Percentiles rank a stretch among this genome's conserved stretches.
Conservation (phyloP, 257 asterid genomes). For the Scutellaria minor region DNA sequence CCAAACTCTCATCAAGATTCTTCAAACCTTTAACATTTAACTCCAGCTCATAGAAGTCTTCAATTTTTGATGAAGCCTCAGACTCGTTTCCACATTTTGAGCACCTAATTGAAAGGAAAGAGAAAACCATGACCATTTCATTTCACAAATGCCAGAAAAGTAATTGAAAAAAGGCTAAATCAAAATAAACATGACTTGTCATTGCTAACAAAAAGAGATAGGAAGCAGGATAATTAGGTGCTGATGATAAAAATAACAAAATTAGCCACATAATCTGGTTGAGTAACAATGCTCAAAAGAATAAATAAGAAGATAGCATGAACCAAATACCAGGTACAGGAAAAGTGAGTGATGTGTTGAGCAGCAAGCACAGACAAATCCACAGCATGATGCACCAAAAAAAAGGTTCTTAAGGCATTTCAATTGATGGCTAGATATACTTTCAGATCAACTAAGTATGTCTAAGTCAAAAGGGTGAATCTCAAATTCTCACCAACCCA, state of each 20-base stretch:
- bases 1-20: slow-evolving; percentile 84
- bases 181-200: slow-evolving; percentile 4
- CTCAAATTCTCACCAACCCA: slow-evolving; percentile 2
- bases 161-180: background rate
- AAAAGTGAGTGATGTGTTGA: background rate
- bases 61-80: slow-evolving; percentile 88
- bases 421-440: background rate
- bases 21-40: slow-evolving; percentile 91
- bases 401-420: slow-evolving; percentile 3
- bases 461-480: background rate
- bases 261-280: background rate
- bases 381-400: slow-evolving; percentile 8
- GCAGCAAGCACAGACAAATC: slow-evolving; percentile 14
- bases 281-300: background rate
- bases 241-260: slow-evolving; percentile 10
- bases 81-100: slow-evolving; percentile 93
- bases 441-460: slow-evolving; percentile 9
- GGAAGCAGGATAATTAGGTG: background rate
- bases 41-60: slow-evolving; percentile 97
- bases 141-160: slow-evolving; percentile 25
- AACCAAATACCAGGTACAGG: background rate
- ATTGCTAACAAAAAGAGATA: slow-evolving; percentile 16
- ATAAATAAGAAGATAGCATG: background rate
- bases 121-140: slow-evolving; percentile 24
- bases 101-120: slow-evolving; percentile 58